Percentiles rank a stretch among this genome's conserved stretches.
Evolutionary conservation across 352 stramenopile species (phyloP).

Genomic region (Pythium rhizo-oryzae): DNA sequence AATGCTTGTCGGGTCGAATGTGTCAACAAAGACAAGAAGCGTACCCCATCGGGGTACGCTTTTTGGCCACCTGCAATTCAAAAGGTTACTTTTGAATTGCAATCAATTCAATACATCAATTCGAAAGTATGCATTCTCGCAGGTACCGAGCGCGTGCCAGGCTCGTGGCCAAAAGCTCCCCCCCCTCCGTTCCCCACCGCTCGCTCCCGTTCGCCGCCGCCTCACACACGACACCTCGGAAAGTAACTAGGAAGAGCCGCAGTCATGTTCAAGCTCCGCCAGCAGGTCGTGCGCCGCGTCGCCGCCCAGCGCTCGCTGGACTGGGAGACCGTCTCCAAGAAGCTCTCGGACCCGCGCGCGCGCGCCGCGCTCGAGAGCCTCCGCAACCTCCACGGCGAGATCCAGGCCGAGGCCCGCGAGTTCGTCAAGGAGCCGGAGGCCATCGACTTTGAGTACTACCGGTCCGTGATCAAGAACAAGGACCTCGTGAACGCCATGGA

Average conservation of each 20-base stretch:
- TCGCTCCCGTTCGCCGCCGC: slow-evolving; percentile 8
- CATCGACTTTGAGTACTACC: slow-evolving; percentile 89
- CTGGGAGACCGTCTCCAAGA: slow-evolving; percentile 71
- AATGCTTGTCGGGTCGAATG: not conserved
- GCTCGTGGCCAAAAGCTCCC: slow-evolving; percentile 11
- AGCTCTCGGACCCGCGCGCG: slow-evolving; percentile 76
- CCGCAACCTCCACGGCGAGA: slow-evolving; percentile 77
- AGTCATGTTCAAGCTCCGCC: slow-evolving; percentile 72
- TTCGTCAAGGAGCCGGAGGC: slow-evolving; percentile 79
- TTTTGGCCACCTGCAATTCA: not conserved
- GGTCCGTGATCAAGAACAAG: slow-evolving; percentile 89
- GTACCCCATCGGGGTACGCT: not conserved
- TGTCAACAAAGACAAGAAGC: slow-evolving; percentile 1
- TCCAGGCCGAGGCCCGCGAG: slow-evolving; percentile 68
- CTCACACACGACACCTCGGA: slow-evolving; percentile 3
- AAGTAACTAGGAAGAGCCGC: slow-evolving; percentile 7
- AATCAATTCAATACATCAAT: slow-evolving; percentile 22
- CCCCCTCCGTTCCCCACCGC: slow-evolving; percentile 12
- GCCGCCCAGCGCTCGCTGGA: slow-evolving; percentile 61
- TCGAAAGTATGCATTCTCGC: slow-evolving; percentile 7
- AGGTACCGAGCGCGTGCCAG: slow-evolving; percentile 21
- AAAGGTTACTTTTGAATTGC: slow-evolving; percentile 11
- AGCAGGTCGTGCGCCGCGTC: slow-evolving; percentile 74
- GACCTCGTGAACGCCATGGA: slow-evolving; percentile 84
- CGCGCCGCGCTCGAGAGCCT: slow-evolving; percentile 79